These are phyloP conservation scores for Trametes cubensis DNA, from an alignment of 768 basidiomycete species.

Conservation along the genomic window DNA sequence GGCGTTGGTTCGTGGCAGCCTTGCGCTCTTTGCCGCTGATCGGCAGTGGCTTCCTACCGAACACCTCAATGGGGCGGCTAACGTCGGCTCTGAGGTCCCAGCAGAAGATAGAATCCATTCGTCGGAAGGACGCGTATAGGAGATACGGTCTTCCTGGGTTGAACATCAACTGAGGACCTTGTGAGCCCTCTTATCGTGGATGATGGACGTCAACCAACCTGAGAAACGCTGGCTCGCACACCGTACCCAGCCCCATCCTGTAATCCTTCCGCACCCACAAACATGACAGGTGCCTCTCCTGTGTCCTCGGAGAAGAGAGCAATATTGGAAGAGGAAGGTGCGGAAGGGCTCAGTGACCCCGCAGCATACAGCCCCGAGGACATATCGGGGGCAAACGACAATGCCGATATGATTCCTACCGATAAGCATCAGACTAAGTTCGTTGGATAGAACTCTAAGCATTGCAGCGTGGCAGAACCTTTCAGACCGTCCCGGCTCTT, in stretches of 20 bases:
- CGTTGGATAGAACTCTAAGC: background rate
- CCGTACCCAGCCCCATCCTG: conserved; percentile 35
- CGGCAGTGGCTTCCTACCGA: conserved; percentile 14
- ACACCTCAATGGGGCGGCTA: conserved; percentile 45
- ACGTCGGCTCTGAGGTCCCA: conserved; percentile 79
- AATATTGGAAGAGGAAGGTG: conserved; percentile 53
- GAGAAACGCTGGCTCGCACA: conserved; percentile 50
- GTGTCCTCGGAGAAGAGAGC: conserved; percentile 67
- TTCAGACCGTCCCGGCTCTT: conserved; percentile 86
- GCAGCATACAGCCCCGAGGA: conserved; percentile 73
- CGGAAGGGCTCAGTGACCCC: conserved; percentile 64
- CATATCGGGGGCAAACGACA: conserved; percentile 71
- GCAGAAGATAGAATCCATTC: conserved; percentile 60
- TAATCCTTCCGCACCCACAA: conserved; percentile 55
- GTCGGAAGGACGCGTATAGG: conserved; percentile 79
- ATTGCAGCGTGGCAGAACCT: conserved; percentile 48
- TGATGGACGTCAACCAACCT: conserved; percentile 42
- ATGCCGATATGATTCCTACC: conserved; percentile 81
- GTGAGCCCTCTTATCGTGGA: background rate
- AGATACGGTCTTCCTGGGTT: conserved; percentile 72
- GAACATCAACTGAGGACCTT: conserved; percentile 62
- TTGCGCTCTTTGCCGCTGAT: conserved; percentile 2
- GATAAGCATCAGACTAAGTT: conserved; percentile 16
- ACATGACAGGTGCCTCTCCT: conserved; percentile 56
- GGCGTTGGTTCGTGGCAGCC: conserved; percentile 68